These are phyloP conservation scores for Globisporangium heterothallicum DNA, from an alignment of 352 stramenopile genomes.

Conservation along the genomic window DNA sequence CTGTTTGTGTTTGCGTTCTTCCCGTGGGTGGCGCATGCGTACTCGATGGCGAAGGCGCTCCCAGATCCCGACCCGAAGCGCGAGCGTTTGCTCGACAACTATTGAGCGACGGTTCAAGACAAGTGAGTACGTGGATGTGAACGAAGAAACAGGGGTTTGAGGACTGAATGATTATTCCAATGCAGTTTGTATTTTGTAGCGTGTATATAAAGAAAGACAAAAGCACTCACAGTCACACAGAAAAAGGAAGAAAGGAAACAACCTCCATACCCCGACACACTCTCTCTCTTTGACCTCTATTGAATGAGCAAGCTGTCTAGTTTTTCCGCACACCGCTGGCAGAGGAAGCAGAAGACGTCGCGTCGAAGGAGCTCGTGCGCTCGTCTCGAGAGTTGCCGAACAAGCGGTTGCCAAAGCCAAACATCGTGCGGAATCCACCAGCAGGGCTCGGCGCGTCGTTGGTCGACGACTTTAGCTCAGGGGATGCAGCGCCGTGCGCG, in stretches of 20 bases:
- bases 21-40: slow-evolving; percentile 72
- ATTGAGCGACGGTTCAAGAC: slow-evolving; percentile 12
- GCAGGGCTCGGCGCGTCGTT: slow-evolving; percentile 32
- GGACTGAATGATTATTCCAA: slow-evolving; percentile 1
- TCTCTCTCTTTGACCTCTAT: slow-evolving; percentile 11
- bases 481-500: slow-evolving; percentile 11
- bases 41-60: slow-evolving; percentile 61
- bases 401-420: slow-evolving; percentile 70
- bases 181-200: slow-evolving; percentile 2
- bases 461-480: slow-evolving; percentile 31
- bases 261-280: slow-evolving; percentile 1
- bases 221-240: slow-evolving; percentile 10
- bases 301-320: background rate
- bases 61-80: slow-evolving; percentile 62
- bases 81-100: slow-evolving; percentile 60
- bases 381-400: slow-evolving; percentile 47
- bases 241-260: background rate
- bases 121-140: background rate
- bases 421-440: slow-evolving; percentile 51
- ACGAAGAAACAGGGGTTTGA: slow-evolving; percentile 1
- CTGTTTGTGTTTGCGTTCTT: slow-evolving; percentile 69
- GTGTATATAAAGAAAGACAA: slow-evolving; percentile 14
- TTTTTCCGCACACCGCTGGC: slow-evolving; percentile 10
- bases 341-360: slow-evolving; percentile 21
- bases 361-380: slow-evolving; percentile 52